phyloP scores from a whole-genome alignment of 139 green algal genomes.

The Coccomyxa sp. region DNA sequence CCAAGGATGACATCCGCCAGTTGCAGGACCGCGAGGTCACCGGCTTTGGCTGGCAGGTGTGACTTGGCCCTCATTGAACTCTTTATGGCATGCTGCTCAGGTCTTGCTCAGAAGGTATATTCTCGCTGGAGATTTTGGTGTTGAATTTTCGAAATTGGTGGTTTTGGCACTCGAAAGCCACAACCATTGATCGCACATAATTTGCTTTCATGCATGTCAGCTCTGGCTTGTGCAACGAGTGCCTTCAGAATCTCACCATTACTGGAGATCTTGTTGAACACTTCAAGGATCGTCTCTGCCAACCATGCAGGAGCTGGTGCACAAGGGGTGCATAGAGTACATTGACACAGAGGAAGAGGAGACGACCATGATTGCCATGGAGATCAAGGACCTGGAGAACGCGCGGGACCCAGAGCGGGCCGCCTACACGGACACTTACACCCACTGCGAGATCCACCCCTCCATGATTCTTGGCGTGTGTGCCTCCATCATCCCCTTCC shows the following conservation, averaged over 20 bases:
- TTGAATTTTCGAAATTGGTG: too few relatives aligned
- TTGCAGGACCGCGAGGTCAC: conserved; percentile 38
- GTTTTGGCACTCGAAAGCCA: too few relatives aligned
- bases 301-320: conserved; percentile 46
- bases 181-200: too few relatives aligned
- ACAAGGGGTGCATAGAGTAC: conserved; percentile 67
- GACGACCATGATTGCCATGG: conserved; percentile 99
- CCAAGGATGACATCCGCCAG: conserved; percentile 70
- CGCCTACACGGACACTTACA: conserved; percentile 80
- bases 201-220: too few relatives aligned
- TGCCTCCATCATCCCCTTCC: conserved; percentile 98
- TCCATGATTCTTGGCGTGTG: conserved; percentile 98
- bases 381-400: conserved; percentile 60
- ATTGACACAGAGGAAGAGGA: conserved; percentile 92
- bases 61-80: neutral
- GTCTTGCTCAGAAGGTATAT: too few relatives aligned
- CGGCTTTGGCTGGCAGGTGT: conserved; percentile 33
- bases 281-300: too few relatives aligned
- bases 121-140: too few relatives aligned
- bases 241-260: too few relatives aligned
- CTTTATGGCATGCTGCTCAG: neutral
- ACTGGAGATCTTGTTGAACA: too few relatives aligned
- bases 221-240: too few relatives aligned
- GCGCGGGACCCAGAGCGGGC: conserved; percentile 3
- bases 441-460: conserved; percentile 98